Conservation (phyloP, 208 protist genomes). For the Leishmania tropica region DNA sequence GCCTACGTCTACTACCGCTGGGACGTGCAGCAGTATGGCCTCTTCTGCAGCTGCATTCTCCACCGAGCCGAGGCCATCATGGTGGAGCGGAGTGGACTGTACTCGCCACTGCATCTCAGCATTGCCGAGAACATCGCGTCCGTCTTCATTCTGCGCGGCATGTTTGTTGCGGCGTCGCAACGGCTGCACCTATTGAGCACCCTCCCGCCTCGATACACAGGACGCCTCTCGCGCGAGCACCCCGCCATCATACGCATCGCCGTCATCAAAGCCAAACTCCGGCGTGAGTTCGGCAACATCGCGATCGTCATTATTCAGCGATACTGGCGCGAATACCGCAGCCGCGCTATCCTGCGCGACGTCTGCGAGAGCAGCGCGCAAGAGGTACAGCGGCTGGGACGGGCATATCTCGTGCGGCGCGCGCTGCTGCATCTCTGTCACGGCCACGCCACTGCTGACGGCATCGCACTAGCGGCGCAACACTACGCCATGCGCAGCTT, state of each 20-base stretch:
- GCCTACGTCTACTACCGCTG: conserved; percentile 61
- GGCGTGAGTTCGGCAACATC: conserved; percentile 30
- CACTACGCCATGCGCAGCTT: conserved; percentile 37
- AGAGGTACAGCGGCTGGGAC: conserved; percentile 53
- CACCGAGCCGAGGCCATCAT: conserved; percentile 54
- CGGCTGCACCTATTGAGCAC: conserved; percentile 37
- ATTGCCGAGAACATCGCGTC: conserved; percentile 55
- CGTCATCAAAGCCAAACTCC: conserved; percentile 36
- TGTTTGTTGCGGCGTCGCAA: conserved; percentile 49
- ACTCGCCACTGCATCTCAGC: conserved; percentile 50
- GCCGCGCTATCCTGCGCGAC: conserved; percentile 30
- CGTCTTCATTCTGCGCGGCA: conserved; percentile 48
- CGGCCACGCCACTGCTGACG: conserved; percentile 19
- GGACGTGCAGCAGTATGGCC: conserved; percentile 45
- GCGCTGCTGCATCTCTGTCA: conserved; percentile 21
- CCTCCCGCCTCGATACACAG: conserved; percentile 41
- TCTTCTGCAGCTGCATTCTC: conserved; percentile 56
- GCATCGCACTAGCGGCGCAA: conserved; percentile 25
- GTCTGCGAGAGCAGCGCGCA: conserved; percentile 47
- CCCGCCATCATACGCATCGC: conserved; percentile 41
- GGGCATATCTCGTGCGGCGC: conserved; percentile 39
- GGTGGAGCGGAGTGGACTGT: conserved; percentile 34
- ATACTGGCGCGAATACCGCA: conserved; percentile 49
- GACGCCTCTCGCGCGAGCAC: conserved; percentile 50
- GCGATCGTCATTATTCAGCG: conserved; percentile 50